These are phyloP conservation scores for Nakazawaea ernobii DNA, from an alignment of 805 yeast species.

Conservation along the genomic window DNA sequence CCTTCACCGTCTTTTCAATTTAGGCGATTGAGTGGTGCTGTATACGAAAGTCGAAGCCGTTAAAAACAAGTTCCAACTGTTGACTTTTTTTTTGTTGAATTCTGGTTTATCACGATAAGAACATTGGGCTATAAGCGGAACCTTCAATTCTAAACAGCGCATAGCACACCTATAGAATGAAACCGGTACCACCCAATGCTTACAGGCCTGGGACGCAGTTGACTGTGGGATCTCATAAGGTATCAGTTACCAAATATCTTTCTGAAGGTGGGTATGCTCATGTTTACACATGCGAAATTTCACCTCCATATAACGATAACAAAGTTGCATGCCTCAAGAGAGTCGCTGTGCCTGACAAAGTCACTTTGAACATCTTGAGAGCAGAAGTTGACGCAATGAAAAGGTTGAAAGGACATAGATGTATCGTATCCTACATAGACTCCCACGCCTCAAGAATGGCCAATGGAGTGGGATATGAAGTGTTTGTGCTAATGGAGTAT, in stretches of 20 bases:
- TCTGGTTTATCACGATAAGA: too few relatives aligned
- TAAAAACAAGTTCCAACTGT: too few relatives aligned
- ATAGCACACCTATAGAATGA: slow-evolving; percentile 18
- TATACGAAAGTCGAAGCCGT: too few relatives aligned
- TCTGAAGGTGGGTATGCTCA: slow-evolving; percentile 95
- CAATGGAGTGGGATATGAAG: slow-evolving; percentile 59
- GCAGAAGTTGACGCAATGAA: slow-evolving; percentile 99
- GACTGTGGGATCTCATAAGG: slow-evolving; percentile 79
- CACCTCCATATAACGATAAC: slow-evolving; percentile 52
- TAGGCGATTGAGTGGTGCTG: too few relatives aligned
- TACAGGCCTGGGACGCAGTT: slow-evolving; percentile 72
- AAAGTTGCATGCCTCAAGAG: slow-evolving; percentile 79
- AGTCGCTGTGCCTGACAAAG: slow-evolving; percentile 91
- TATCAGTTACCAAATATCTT: slow-evolving; percentile 62
- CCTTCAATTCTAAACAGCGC: not conserved
- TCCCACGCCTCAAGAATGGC: slow-evolving; percentile 83
- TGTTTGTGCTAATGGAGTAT: slow-evolving; percentile 73
- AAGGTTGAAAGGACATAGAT: slow-evolving; percentile 68
- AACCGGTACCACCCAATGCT: slow-evolving; percentile 53
- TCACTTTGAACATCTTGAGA: slow-evolving; percentile 70
- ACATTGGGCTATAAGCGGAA: not conserved
- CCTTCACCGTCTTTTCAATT: too few relatives aligned
- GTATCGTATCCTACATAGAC: slow-evolving; percentile 87
- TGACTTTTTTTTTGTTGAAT: too few relatives aligned
- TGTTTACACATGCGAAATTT: slow-evolving; percentile 74